These are phyloP conservation scores for Taphrina deformans DNA, from an alignment of 1,139 yeast genomes.

Conservation along the genomic window DNA sequence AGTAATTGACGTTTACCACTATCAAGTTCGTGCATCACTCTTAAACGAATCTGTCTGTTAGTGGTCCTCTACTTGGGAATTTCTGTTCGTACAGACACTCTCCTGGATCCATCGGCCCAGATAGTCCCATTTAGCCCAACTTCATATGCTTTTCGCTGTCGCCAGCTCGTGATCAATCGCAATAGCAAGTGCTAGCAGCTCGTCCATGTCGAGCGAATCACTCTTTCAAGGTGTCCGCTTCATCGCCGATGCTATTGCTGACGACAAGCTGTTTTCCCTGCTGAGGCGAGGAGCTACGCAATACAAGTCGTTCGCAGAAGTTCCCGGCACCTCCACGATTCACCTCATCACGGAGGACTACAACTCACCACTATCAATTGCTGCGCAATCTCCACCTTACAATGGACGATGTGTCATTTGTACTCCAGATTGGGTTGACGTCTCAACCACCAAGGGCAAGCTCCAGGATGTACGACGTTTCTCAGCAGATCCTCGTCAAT, in stretches of 20 bases:
- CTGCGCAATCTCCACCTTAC: constrained; percentile 8
- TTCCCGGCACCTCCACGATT: neutral
- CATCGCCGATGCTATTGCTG: constrained; percentile 6
- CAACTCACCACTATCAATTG: constrained; percentile 24
- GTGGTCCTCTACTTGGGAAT: neutral
- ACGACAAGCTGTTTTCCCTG: neutral
- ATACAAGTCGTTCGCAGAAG: neutral
- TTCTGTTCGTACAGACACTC: neutral
- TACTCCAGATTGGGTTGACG: constrained; percentile 12
- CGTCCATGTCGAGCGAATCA: neutral
- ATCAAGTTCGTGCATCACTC: neutral
- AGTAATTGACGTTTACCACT: too few species aligned
- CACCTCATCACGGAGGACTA: constrained; percentile 25
- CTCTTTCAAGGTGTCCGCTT: neutral
- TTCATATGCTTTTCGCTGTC: neutral
- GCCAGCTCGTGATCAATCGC: neutral
- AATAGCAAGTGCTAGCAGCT: neutral
- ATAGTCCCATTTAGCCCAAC: neutral
- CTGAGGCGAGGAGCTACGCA: neutral
- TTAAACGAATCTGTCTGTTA: neutral
- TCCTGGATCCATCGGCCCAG: neutral
- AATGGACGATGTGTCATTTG: neutral
- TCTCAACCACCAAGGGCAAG: constrained; percentile 2
- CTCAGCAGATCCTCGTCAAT: constrained; percentile 68
- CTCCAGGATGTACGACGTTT: constrained; percentile 18